These are phyloP conservation scores for Aquilaria malaccensis DNA, from an alignment of 345 rosid genomes.

Conservation along the genomic window DNA sequence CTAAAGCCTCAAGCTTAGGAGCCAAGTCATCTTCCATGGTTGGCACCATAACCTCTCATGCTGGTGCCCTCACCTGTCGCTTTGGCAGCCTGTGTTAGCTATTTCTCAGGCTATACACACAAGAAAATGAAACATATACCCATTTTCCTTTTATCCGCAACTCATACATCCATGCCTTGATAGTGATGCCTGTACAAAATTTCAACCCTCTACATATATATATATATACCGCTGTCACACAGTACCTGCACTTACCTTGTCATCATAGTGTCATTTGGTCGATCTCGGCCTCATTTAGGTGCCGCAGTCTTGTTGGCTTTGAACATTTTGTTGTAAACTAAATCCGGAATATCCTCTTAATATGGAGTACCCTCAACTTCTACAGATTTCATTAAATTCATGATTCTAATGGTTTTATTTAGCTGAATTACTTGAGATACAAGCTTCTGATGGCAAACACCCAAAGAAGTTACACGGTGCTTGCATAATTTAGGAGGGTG, in stretches of 20 bases:
- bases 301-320: constrained; percentile 33
- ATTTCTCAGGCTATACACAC: neutral
- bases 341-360: too few species aligned
- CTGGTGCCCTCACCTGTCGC: constrained; percentile 51
- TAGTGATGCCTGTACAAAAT: too few species aligned
- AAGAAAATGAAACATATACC: neutral
- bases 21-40: constrained; percentile 57
- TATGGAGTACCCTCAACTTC: too few species aligned
- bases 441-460: too few species aligned
- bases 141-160: constrained; percentile 5
- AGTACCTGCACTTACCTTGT: constrained; percentile 19
- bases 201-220: too few species aligned
- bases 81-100: constrained; percentile 45
- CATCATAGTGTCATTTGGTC: constrained; percentile 24
- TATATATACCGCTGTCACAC: too few species aligned
- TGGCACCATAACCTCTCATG: constrained; percentile 35
- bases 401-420: too few species aligned
- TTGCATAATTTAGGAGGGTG: constrained; percentile 1
- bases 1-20: constrained; percentile 61
- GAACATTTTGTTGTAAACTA: constrained; percentile 8
- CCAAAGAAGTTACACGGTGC: neutral
- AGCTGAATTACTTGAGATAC: too few species aligned
- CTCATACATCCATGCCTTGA: neutral
- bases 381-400: too few species aligned
- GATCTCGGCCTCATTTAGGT: constrained; percentile 32